A percentile compares a stretch with the other conserved stretches of the same genome.
These are phyloP conservation scores for Oryza coarctata DNA, from an alignment of 176 grass and related monocot species.

Conservation along the genomic window DNA sequence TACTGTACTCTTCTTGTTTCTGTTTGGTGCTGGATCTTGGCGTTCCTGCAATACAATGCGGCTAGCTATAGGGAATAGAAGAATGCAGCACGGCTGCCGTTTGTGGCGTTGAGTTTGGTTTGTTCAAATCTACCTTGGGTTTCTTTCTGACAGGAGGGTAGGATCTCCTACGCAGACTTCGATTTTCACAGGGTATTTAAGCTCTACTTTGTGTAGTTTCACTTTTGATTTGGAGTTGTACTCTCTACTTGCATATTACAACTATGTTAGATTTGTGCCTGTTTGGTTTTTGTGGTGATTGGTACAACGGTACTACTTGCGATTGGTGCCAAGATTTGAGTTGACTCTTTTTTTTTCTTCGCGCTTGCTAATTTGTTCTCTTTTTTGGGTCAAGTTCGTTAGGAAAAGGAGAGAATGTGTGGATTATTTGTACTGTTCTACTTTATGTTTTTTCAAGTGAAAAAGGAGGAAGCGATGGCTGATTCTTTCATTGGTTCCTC, in stretches of 20 bases:
- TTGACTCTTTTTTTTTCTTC: conserved; percentile 36
- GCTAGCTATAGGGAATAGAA: not conserved
- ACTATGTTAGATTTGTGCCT: not conserved
- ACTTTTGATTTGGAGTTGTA: no score
- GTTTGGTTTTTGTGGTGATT: not conserved
- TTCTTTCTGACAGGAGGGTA: not conserved
- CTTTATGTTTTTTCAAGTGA: conserved; percentile 31
- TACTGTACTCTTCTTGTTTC: not conserved
- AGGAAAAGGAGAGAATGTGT: conserved; percentile 33
- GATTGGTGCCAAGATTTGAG: conserved; percentile 47
- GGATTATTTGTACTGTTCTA: conserved; percentile 38
- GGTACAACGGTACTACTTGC: not conserved
- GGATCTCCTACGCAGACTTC: no score
- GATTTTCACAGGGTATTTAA: no score
- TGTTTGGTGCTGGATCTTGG: conserved; percentile 25
- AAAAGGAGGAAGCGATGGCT: conserved; percentile 20
- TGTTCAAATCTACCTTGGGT: not conserved
- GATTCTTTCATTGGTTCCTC: conserved; percentile 34
- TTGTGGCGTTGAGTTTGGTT: not conserved
- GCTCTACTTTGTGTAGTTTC: no score
- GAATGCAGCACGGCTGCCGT: not conserved
- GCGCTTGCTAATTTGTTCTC: conserved; percentile 26
- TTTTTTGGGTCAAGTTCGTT: conserved; percentile 27
- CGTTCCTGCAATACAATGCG: conserved; percentile 19
- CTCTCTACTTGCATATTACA: no score